Conservation (phyloP, 2,329 filamentous ascomycete genomes). For the Paecilomyces fulvus region DNA sequence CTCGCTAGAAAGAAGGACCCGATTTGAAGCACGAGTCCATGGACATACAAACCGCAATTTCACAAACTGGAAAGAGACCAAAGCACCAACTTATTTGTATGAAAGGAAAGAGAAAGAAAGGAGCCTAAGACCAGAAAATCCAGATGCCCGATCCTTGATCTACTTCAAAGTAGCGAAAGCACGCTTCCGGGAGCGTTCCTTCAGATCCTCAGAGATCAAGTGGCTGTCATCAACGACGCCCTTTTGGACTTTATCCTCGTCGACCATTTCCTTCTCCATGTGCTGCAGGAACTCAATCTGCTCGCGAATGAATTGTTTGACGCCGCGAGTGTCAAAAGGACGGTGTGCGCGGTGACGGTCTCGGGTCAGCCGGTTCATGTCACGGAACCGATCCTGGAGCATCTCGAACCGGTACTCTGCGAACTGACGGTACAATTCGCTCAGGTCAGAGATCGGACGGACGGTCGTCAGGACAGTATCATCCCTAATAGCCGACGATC, state of each 20-base stretch:
- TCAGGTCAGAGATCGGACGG: conserved; percentile 49
- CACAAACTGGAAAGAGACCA: neutral
- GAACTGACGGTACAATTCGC: conserved; percentile 54
- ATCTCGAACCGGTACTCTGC: conserved; percentile 56
- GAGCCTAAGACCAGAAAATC: neutral
- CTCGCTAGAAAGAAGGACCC: neutral
- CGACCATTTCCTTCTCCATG: conserved; percentile 34
- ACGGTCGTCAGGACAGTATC: conserved; percentile 55
- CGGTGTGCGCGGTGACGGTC: conserved; percentile 24
- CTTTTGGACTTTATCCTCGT: conserved; percentile 29
- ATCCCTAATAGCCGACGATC: conserved; percentile 46
- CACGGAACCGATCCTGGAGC: conserved; percentile 47
- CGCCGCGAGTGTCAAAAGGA: conserved; percentile 20
- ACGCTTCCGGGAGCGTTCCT: conserved; percentile 18
- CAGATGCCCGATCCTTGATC: neutral
- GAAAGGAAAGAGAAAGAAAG: neutral
- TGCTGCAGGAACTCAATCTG: conserved; percentile 25
- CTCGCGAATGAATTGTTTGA: conserved; percentile 18
- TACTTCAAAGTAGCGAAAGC: conserved; percentile 5
- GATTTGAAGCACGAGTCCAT: neutral
- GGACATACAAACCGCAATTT: neutral
- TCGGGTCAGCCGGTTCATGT: conserved; percentile 15
- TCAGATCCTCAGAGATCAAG: conserved; percentile 29
- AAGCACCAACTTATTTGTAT: neutral
- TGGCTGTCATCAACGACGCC: conserved; percentile 29